phyloP scores from a whole-genome alignment of 2,329 filamentous ascomycete genomes.

The Aspergillus sojae region DNA sequence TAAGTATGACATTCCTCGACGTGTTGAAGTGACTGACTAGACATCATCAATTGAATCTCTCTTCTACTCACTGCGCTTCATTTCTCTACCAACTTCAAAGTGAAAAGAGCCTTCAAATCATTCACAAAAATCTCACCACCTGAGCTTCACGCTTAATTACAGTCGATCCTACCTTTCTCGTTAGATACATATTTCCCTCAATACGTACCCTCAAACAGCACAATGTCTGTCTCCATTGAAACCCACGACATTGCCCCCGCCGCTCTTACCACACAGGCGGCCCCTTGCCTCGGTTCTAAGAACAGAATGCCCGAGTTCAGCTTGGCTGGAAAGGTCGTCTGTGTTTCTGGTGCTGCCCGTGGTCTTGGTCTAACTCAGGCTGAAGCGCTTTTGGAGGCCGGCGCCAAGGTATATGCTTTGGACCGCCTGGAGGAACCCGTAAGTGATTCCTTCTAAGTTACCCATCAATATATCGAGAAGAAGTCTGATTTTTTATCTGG shows the following conservation, averaged over 20 bases:
- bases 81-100: no score
- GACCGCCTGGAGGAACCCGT: constrained; percentile 47
- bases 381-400: constrained; percentile 73
- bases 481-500: neutral
- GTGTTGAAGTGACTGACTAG: neutral
- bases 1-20: constrained; percentile 16
- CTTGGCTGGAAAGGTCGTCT: constrained; percentile 69
- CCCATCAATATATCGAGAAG: neutral
- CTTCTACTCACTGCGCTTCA: neutral
- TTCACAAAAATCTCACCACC: neutral
- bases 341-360: constrained; percentile 71
- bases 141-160: neutral
- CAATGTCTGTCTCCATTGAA: constrained; percentile 40
- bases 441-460: constrained; percentile 14
- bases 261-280: constrained; percentile 30
- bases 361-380: constrained; percentile 75
- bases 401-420: constrained; percentile 60
- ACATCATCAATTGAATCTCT: constrained; percentile 12
- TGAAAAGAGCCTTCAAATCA: neutral
- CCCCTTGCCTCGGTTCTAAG: constrained; percentile 35
- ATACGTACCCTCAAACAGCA: constrained; percentile 3
- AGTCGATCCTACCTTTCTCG: neutral
- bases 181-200: neutral
- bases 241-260: constrained; percentile 29
- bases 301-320: constrained; percentile 70